phyloP scores from a whole-genome alignment of 768 basidiomycete genomes.

The Candolleomyces efflorescens region DNA sequence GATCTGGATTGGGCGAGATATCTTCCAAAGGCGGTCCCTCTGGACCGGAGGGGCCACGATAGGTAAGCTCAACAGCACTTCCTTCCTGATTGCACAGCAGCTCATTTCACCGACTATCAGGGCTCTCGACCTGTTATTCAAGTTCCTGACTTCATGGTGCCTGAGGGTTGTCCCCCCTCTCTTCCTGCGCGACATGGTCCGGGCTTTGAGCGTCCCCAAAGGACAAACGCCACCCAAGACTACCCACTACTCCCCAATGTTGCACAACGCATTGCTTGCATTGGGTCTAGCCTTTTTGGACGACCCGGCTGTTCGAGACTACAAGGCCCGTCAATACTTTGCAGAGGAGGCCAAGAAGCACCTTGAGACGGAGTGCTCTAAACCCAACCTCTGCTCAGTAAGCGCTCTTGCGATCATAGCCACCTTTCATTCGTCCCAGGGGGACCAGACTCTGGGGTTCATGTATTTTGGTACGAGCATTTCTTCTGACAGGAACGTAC shows the following conservation, averaged over 20 bases:
- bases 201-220: conserved; percentile 31
- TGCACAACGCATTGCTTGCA: conserved; percentile 62
- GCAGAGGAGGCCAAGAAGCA: conserved; percentile 40
- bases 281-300: conserved; percentile 41
- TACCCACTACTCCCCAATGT: conserved; percentile 66
- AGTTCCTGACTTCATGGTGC: conserved; percentile 48
- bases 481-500: not conserved
- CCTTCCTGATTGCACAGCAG: not conserved
- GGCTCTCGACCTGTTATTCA: conserved; percentile 43
- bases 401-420: conserved; percentile 40
- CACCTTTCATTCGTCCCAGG: conserved; percentile 43
- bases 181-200: conserved; percentile 47
- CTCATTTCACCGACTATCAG: conserved; percentile 22
- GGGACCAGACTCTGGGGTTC: conserved; percentile 45
- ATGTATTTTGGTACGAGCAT: conserved; percentile 33
- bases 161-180: conserved; percentile 43
- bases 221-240: conserved; percentile 38
- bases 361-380: conserved; percentile 42
- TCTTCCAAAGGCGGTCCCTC: conserved; percentile 36
- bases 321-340: conserved; percentile 38
- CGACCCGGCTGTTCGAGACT: conserved; percentile 37
- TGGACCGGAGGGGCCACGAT: conserved; percentile 42
- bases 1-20: conserved; percentile 49
- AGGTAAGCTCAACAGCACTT: conserved; percentile 23
- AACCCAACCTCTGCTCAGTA: conserved; percentile 41